Base-by-base conservation (phyloP, 2,329 filamentous ascomycete genomes). In the Alternaria metachromatica region DNA sequence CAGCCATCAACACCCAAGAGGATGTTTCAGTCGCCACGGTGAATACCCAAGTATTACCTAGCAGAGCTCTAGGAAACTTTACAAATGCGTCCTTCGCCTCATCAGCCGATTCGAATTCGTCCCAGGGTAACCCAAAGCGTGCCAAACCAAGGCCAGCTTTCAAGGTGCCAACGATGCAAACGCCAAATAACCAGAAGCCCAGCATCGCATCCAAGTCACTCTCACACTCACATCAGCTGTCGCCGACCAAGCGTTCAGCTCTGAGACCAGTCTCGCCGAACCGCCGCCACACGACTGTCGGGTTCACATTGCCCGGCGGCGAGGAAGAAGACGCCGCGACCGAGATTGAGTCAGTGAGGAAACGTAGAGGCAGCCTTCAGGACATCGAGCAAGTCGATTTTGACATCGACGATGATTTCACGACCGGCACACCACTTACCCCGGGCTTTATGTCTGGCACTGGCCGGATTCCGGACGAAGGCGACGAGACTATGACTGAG, bases 371-470 rank as follows among this genome's bases (percentile, higher is more conserved):
- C 2, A 77, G 72, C 58, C 50, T 74, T 11, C 63, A 68, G n/a
- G 59, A 59, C 13, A 28, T 28, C 7, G 67, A 71, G n/a, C 68
- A 72, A 37, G 54, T 60, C 6, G 78, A 74, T n/a, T 82, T 82
- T 55, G 80, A 78, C 41, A 79, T 76, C 56, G 79, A 78, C 50
- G 80, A 78, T 54, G 80, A 71, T n/a, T 68, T 82, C n/a, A 72
- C 81, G 33, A 72, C 76, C 9, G 78, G 78, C 6, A 82, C 82
- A 28, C 78, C 79, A 20, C 75, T 78, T 26, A 78, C 74, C 7
- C 75, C 74, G 4, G 73, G 67, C n/a, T 72, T 75, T 21, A 49
- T 59, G 18, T 55, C 64, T 15, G 73, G 72, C 1, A 76, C 74
- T 12, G 73, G 71, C 7, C 69, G 66, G 18, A 50, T 66, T 1